phyloP scores from a whole-genome alignment of 805 yeast genomes.

The Candida sakaeoensis region DNA sequence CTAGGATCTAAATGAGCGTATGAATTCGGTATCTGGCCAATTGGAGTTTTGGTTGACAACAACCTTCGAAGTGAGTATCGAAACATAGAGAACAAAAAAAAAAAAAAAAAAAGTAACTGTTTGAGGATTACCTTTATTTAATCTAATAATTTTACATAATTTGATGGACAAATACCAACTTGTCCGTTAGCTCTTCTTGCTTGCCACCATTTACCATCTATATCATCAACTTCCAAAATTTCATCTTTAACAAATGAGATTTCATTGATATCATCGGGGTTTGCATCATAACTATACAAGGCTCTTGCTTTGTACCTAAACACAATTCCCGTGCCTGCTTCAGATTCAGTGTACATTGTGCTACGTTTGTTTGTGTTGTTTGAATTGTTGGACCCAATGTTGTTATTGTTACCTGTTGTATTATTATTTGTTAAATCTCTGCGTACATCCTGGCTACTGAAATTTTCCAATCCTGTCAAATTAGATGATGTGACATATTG shows the following conservation, averaged over 20 bases:
- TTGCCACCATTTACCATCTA: constrained; percentile 98
- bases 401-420: not conserved
- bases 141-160: constrained; percentile 76
- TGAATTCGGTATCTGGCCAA: constrained; percentile 7
- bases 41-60: constrained; percentile 4
- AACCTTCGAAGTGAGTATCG: not conserved
- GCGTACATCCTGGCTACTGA: constrained; percentile 34
- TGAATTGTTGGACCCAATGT: not conserved
- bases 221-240: constrained; percentile 85
- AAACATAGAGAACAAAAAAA: not conserved
- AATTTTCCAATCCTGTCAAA: constrained; percentile 59
- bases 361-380: constrained; percentile 20
- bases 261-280: constrained; percentile 90
- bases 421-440: constrained; percentile 27
- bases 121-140: not conserved
- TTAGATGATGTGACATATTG: constrained; percentile 50
- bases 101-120: not conserved
- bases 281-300: constrained; percentile 81
- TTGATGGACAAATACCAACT: constrained; percentile 94
- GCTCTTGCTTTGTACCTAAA: constrained; percentile 88
- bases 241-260: constrained; percentile 89
- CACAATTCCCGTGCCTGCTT: constrained; percentile 27
- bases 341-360: constrained; percentile 17
- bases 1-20: constrained; percentile 10
- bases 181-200: constrained; percentile 87